Base-by-base conservation (phyloP, 2,329 filamentous ascomycete genomes). In the Sporothrix phasma region DNA sequence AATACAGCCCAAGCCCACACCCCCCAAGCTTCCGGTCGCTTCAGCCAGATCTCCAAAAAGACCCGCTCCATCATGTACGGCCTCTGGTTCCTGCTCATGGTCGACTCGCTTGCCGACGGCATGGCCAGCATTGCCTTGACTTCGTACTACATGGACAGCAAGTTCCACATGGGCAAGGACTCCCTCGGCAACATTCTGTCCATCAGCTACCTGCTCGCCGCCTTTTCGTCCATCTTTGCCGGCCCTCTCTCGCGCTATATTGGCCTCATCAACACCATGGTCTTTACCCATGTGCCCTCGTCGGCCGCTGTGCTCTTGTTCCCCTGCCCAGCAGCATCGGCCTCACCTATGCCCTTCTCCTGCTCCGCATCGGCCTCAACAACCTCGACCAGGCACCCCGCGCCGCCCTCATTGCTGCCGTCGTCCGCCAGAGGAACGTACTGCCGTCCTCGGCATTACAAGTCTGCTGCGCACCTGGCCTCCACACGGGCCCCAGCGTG, bases 381-480 rank as follows among this genome's bases (percentile, higher is more conserved):
- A 85, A 81, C 67, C 88, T 89, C 84, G 86, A 88, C 67, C 86
- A 88, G 74, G 85, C 84, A 0, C 86, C 86, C 0, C 78, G 86
- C 2, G 77, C 85, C 0, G 85, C 86, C 0, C 84, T 89, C 64
- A 87, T 89, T 59, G 84, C 86, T 0, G 85, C 85, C 0, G 84
- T 87, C 0, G 85, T 88, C 2, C 81, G 79, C 81, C 85, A 0
- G 80, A 84, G 62, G 86, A 89, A 72, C 77, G 86, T 1, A 89
- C 86, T 0, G 86, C 85, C 0, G 84, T 86, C n/a, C 86, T 88
- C 84, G 86, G 86, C 13, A 85, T 89, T 68, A 88, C 85, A 0
- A 78, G 76, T 54, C 84, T 84, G 70, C 65, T 88, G 31, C 77
- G 85, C 6, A 88, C 84, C 69, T 88, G 11, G 83, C 84, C 0